These are phyloP conservation scores for Trichoderma sp. DNA, from an alignment of 2,329 filamentous ascomycete genomes.

Conservation along the genomic window DNA sequence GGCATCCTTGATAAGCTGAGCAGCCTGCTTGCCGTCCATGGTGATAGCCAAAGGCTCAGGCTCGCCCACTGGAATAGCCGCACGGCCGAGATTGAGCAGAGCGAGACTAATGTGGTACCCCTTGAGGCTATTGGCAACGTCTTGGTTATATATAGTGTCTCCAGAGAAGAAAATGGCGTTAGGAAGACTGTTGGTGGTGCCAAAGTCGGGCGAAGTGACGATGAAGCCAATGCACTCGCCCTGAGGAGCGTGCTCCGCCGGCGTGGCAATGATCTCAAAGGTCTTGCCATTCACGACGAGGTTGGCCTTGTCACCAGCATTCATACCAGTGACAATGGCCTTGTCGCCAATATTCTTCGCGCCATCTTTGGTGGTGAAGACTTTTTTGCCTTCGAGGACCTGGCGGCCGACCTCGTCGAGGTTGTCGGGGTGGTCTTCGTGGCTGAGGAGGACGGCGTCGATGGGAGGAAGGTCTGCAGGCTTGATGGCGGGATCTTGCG, in stretches of 20 bases:
- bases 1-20: slow-evolving; percentile 44
- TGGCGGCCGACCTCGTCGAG: slow-evolving; percentile 50
- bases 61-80: slow-evolving; percentile 33
- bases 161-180: slow-evolving; percentile 54
- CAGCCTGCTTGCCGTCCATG: slow-evolving; percentile 49
- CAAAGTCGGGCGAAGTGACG: slow-evolving; percentile 43
- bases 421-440: slow-evolving; percentile 55
- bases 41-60: slow-evolving; percentile 44
- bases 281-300: slow-evolving; percentile 38
- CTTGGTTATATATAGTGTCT: slow-evolving; percentile 51
- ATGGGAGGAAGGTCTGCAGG: slow-evolving; percentile 48
- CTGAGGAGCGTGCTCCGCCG: slow-evolving; percentile 48
- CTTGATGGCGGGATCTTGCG: slow-evolving; percentile 41
- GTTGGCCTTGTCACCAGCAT: slow-evolving; percentile 44
- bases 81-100: slow-evolving; percentile 48
- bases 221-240: slow-evolving; percentile 52
- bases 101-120: slow-evolving; percentile 44
- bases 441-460: slow-evolving; percentile 53
- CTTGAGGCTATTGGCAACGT: slow-evolving; percentile 42
- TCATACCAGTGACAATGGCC: slow-evolving; percentile 45
- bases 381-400: slow-evolving; percentile 49
- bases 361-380: slow-evolving; percentile 51
- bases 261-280: slow-evolving; percentile 48
- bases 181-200: slow-evolving; percentile 41
- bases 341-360: slow-evolving; percentile 48